Conservation (phyloP, 2,329 filamentous ascomycete genomes). For the Penicillium sp. region DNA sequence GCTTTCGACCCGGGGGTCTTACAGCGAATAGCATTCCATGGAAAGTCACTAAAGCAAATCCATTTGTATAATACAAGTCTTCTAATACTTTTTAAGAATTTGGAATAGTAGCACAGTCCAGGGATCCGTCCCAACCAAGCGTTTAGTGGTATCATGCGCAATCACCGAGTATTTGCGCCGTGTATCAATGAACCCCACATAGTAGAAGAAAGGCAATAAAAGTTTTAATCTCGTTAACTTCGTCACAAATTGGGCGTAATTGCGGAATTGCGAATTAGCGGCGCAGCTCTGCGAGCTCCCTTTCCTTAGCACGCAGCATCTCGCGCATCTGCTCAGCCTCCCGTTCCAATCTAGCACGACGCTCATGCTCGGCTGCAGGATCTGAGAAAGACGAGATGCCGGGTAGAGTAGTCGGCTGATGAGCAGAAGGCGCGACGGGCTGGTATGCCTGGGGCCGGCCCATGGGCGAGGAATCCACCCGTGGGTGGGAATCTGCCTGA, state of each 20-base stretch:
- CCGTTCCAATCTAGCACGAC: slow-evolving; percentile 60
- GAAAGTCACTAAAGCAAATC: slow-evolving; percentile 7
- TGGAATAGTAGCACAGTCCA: slow-evolving; percentile 15
- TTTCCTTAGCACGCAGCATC: slow-evolving; percentile 66
- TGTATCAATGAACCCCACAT: slow-evolving; percentile 7
- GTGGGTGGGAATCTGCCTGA: slow-evolving; percentile 40
- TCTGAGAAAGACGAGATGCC: slow-evolving; percentile 47
- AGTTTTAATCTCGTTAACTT: slow-evolving; percentile 19
- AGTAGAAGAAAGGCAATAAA: slow-evolving; percentile 6
- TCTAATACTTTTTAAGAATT: slow-evolving; percentile 7
- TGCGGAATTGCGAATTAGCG: slow-evolving; percentile 23
- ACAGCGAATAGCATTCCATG: not conserved
- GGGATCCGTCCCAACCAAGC: slow-evolving; percentile 13
- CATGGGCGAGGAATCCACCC: slow-evolving; percentile 40
- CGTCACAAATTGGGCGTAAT: slow-evolving; percentile 13
- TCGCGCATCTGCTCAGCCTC: slow-evolving; percentile 74
- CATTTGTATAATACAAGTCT: slow-evolving; percentile 16
- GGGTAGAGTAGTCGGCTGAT: slow-evolving; percentile 26
- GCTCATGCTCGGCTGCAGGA: slow-evolving; percentile 58
- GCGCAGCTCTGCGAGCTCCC: slow-evolving; percentile 58
- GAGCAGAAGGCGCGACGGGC: slow-evolving; percentile 21
- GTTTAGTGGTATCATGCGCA: slow-evolving; percentile 23
- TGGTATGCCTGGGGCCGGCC: slow-evolving; percentile 28
- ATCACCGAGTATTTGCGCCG: slow-evolving; percentile 18
- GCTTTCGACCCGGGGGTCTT: not conserved